Conservation (phyloP, 176 grass and related monocot genomes). For the Thinopyrum elongatum region DNA sequence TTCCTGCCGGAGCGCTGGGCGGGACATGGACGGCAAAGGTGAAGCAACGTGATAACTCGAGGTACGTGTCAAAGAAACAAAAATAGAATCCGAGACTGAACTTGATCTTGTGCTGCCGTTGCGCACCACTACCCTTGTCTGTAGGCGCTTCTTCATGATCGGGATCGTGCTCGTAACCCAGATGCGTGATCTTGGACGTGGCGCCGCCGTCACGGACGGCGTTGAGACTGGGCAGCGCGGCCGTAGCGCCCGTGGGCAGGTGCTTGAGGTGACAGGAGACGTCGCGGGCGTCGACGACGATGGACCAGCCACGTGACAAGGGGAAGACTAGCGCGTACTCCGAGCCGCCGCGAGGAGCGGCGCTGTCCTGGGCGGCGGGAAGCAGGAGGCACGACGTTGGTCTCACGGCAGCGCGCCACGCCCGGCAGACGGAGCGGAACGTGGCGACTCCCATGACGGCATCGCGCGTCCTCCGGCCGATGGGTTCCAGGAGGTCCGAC, state of each 20-base stretch:
- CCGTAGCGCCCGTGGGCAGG: constrained; percentile 7
- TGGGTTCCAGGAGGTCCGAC: background rate
- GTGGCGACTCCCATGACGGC: background rate
- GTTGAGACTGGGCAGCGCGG: constrained; percentile 9
- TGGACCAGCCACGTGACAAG: background rate
- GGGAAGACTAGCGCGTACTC: background rate
- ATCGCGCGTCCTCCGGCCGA: background rate
- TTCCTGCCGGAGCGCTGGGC: background rate
- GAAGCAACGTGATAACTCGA: background rate
- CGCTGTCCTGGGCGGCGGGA: background rate
- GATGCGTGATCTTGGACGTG: background rate
- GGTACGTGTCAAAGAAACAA: background rate
- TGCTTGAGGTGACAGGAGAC: constrained; percentile 16
- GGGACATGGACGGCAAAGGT: background rate
- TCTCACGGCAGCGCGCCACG: background rate
- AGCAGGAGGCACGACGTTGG: background rate
- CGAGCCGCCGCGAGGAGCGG: too few relatives aligned
- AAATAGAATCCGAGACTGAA: too few relatives aligned
- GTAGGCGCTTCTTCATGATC: background rate
- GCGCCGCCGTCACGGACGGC: background rate
- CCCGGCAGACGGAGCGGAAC: constrained; percentile 7
- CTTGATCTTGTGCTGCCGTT: too few relatives aligned
- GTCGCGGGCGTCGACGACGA: constrained; percentile 22
- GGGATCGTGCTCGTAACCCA: background rate
- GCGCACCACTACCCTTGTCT: background rate